phyloP scores from a whole-genome alignment of 2,329 filamentous ascomycete genomes.

The Zasmidium citrigriseum region DNA sequence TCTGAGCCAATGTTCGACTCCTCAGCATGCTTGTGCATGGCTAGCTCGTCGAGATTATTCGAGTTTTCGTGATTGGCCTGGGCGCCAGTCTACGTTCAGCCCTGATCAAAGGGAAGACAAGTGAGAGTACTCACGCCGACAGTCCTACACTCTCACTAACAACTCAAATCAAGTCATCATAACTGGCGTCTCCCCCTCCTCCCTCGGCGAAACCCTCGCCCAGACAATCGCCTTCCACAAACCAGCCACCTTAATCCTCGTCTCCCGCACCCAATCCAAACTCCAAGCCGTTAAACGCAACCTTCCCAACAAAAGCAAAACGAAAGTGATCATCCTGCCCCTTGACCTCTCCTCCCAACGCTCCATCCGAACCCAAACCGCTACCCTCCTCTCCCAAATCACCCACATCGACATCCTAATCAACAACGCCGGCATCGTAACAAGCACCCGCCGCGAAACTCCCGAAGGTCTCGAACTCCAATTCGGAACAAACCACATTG shows the following conservation, averaged over 20 bases:
- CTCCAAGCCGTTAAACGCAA: not conserved
- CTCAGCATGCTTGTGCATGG: too few species aligned
- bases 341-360: slow-evolving; percentile 3
- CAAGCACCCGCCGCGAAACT: not conserved
- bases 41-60: too few species aligned
- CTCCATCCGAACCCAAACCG: not conserved
- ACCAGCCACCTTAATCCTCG: slow-evolving; percentile 10
- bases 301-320: not conserved
- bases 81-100: too few species aligned
- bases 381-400: not conserved
- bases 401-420: slow-evolving; percentile 5
- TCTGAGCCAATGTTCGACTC: too few species aligned
- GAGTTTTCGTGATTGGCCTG: too few species aligned
- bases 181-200: slow-evolving; percentile 7
- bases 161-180: slow-evolving; percentile 6
- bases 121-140: not conserved
- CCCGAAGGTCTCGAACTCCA: slow-evolving; percentile 48
- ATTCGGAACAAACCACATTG: slow-evolving; percentile 57
- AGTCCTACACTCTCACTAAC: not conserved
- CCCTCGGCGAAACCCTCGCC: slow-evolving; percentile 8
- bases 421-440: slow-evolving; percentile 11
- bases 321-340: not conserved
- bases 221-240: slow-evolving; percentile 1
- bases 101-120: slow-evolving; percentile 2
- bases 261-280: slow-evolving; percentile 1